Conservation (phyloP, 2,329 filamentous ascomycete species). For the Fusarium compactum region DNA sequence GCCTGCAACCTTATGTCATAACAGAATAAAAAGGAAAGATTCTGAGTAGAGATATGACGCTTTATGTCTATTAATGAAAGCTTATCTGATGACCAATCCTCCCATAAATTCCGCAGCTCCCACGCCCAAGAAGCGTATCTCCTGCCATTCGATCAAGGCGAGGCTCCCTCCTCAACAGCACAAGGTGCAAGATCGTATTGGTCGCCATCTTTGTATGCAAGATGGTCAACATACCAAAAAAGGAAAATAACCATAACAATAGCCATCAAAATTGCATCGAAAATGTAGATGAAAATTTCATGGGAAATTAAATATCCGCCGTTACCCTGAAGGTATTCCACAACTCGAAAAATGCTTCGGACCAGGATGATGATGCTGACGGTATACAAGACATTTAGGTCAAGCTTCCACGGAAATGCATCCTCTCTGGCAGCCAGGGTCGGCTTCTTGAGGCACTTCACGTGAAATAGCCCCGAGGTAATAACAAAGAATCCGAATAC, state of each 20-base stretch:
- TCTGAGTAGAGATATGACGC: too few relatives aligned
- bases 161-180: background rate
- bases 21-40: too few relatives aligned
- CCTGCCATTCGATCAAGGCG: background rate
- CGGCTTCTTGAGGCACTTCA: background rate
- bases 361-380: constrained; percentile 14
- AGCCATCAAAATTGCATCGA: constrained; percentile 13
- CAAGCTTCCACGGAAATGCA: background rate
- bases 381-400: constrained; percentile 10
- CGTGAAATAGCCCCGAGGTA: constrained; percentile 9
- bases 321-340: constrained; percentile 13
- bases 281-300: constrained; percentile 4
- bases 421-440: background rate
- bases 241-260: constrained; percentile 4
- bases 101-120: too few relatives aligned
- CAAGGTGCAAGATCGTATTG: background rate
- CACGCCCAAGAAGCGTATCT: too few relatives aligned
- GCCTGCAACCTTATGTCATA: too few relatives aligned
- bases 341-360: constrained; percentile 10
- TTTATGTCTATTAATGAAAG: too few relatives aligned
- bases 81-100: too few relatives aligned
- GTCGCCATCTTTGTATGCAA: background rate
- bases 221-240: constrained; percentile 10
- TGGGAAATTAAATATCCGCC: constrained; percentile 7
- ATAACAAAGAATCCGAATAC: constrained; percentile 22